Evolutionary conservation across 2,329 filamentous ascomycete species (phyloP).

Genomic region (Fusarium papillatum): DNA sequence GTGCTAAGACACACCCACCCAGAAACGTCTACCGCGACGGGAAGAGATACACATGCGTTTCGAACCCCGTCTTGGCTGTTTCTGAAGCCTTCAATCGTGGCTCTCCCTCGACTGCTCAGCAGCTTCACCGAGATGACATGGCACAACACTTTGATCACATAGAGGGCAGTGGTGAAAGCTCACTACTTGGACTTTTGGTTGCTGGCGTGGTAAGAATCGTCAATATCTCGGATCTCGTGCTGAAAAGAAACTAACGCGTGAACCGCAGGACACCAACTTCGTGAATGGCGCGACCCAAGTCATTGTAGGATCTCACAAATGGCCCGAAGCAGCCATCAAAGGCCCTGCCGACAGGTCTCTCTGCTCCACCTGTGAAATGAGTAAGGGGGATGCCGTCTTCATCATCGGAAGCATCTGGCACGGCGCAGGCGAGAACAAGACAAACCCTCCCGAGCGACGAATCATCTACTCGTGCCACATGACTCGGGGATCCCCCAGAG

Average conservation of each 20-base stretch:
- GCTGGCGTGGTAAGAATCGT: neutral
- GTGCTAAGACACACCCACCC: neutral
- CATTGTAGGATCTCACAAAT: slow-evolving; percentile 11
- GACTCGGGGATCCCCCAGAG: neutral
- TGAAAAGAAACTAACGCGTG: neutral
- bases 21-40: slow-evolving; percentile 1
- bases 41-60: slow-evolving; percentile 5
- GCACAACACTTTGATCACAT: slow-evolving; percentile 13
- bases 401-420: slow-evolving; percentile 18
- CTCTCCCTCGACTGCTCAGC: slow-evolving; percentile 5
- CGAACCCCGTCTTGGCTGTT: slow-evolving; percentile 10
- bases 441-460: neutral
- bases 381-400: slow-evolving; percentile 1
- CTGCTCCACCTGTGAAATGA: slow-evolving; percentile 8
- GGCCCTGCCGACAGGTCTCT: slow-evolving; percentile 5
- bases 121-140: slow-evolving; percentile 13
- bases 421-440: slow-evolving; percentile 7
- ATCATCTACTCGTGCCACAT: slow-evolving; percentile 16
- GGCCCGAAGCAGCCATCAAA: slow-evolving; percentile 9
- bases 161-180: slow-evolving; percentile 13
- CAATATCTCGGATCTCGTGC: neutral
- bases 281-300: slow-evolving; percentile 14
- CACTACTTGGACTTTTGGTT: slow-evolving; percentile 8
- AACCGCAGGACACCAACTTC: neutral
- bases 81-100: slow-evolving; percentile 11